phyloP scores from a whole-genome alignment of 2,329 filamentous ascomycete species.

The Coccinonectria pachysandricola region DNA sequence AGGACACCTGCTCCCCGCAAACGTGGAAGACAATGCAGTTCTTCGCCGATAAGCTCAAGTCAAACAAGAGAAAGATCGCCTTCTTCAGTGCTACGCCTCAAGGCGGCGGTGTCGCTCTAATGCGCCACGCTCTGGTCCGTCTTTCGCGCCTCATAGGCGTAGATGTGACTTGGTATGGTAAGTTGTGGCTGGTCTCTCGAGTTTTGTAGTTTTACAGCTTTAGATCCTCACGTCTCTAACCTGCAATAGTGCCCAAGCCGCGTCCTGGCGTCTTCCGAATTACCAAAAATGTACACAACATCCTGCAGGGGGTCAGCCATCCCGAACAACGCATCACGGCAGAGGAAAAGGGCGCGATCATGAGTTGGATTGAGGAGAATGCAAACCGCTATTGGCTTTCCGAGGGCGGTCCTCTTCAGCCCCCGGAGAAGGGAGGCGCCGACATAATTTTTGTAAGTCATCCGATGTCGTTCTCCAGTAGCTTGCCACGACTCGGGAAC shows the following conservation, averaged over 20 bases:
- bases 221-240: too few relatives aligned
- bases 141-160: conserved; percentile 58
- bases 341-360: conserved; percentile 52
- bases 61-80: conserved; percentile 56
- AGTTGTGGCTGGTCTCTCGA: conserved; percentile 18
- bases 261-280: conserved; percentile 70
- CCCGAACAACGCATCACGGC: conserved; percentile 53
- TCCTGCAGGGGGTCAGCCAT: conserved; percentile 66
- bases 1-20: conserved; percentile 44
- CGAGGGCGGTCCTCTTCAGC: conserved; percentile 54
- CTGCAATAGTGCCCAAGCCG: conserved; percentile 62
- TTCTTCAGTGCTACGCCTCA: conserved; percentile 76
- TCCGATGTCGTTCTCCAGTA: too few relatives aligned
- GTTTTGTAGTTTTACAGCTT: too few relatives aligned
- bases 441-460: conserved; percentile 56
- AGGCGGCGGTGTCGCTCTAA: conserved; percentile 72
- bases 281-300: conserved; percentile 84
- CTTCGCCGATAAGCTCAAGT: conserved; percentile 52
- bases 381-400: conserved; percentile 65
- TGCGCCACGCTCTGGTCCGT: conserved; percentile 69
- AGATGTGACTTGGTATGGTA: conserved; percentile 62
- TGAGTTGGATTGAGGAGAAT: conserved; percentile 64
- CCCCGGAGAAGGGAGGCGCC: conserved; percentile 59
- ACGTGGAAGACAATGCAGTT: conserved; percentile 59
- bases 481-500: not conserved